These are phyloP conservation scores for Aspergillus biplanus DNA, from an alignment of 495 filamentous ascomycete genomes.

Conservation along the genomic window DNA sequence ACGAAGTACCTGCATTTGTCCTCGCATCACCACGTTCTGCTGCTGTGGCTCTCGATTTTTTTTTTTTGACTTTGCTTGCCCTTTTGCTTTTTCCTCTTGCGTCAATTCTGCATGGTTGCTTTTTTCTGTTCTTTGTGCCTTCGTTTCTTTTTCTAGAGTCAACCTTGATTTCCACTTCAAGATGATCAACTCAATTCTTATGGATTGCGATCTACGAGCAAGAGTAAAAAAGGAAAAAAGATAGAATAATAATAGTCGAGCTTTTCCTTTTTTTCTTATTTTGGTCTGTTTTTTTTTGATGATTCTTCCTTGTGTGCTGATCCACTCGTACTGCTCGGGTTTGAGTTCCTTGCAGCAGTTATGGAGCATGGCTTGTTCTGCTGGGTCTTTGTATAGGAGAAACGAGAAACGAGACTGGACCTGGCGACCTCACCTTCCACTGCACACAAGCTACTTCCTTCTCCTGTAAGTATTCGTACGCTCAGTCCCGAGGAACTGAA, in stretches of 20 bases:
- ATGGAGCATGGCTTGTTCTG: background rate
- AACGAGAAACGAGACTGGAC: no score
- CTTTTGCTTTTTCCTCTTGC: constrained; percentile 6
- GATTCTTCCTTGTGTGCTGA: background rate
- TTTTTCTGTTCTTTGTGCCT: background rate
- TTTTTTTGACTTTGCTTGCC: background rate
- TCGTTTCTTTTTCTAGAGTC: constrained; percentile 8
- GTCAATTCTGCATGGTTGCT: background rate
- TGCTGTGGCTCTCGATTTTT: constrained; percentile 11
- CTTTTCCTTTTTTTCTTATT: no score
- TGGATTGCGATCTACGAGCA: no score
- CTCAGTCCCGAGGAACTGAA: no score
- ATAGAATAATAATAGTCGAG: no score
- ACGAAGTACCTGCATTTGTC: constrained; percentile 20
- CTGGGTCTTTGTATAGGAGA: background rate
- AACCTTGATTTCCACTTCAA: background rate
- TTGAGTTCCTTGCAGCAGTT: background rate
- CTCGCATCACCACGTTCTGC: constrained; percentile 14
- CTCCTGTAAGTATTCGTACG: no score
- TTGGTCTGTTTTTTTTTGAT: background rate
- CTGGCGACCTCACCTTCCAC: no score
- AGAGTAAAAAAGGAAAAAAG: no score
- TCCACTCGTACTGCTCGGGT: background rate
- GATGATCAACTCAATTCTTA: no score
- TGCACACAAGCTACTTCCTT: no score